Base-by-base conservation (phyloP, 2,329 filamentous ascomycete species). In the Polychaeton citri region DNA sequence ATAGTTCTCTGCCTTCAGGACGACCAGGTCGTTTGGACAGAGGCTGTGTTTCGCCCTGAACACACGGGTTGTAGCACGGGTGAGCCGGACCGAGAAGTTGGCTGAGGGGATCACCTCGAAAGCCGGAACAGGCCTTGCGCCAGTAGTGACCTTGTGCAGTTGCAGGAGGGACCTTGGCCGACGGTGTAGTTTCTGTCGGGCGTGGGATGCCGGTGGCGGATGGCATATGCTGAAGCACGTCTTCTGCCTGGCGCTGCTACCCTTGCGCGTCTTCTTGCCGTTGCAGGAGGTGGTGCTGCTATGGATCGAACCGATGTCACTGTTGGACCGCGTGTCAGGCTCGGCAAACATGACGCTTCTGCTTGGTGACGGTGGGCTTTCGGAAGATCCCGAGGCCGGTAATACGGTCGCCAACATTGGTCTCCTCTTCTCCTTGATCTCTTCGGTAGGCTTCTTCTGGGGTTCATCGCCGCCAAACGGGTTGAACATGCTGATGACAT, bases 1-100 rank as follows among this genome's bases (percentile, higher is more conserved):
- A 52, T 83, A 85, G 43, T 79, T 71, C 45, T 83, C 79, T 38
- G 79, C 81, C 47, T 71, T 73, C 19, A 86, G 68, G 32, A 88
- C 57, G 38, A 87, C 68, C 9, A 87, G 62, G 54, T 87, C 81
- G 43, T 80, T 74, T 16, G 72, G 66, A 20, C 77, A 73, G 3
- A 87, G 61, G 37, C 74, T 68, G 32, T 74, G 72, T 47, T 74
- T 76, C 16, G 70, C 69, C 35, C 70, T 67, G 47, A 81, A 78
- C 33, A 81, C 66, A 5, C 72, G 69, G 1, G 78, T 74, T 42
- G 78, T 78, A 5, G 68, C 68, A 49, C 74, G 72, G 2, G 69
- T 64, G 17, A 81, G 58, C 13, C 68, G 66, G 5, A 76, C 70
- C 16, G 76, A 67, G 38, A 74, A 74, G 44, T 68, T 65, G 35